Percentiles rank a stretch among this genome's conserved stretches.
These are phyloP conservation scores for Peronospora belbahrii DNA, from an alignment of 352 stramenopile species.

Conservation along the genomic window DNA sequence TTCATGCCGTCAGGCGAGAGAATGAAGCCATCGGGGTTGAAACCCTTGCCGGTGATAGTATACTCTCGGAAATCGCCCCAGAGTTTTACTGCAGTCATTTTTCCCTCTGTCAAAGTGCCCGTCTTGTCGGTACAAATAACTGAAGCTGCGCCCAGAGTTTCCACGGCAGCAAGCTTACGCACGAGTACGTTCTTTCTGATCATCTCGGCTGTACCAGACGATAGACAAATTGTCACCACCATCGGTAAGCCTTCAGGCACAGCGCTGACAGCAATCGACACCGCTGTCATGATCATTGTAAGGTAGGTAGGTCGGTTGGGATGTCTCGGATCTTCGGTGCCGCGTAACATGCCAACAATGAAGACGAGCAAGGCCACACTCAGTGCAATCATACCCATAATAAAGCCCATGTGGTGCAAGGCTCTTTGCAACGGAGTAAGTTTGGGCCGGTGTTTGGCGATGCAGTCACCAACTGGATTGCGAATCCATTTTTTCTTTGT, in stretches of 20 bases:
- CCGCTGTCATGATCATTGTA: constrained; percentile 92
- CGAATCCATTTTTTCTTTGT: constrained; percentile 29
- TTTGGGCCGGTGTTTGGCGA: constrained; percentile 61
- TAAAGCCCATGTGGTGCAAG: constrained; percentile 93
- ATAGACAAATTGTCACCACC: constrained; percentile 78
- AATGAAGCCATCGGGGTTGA: constrained; percentile 50
- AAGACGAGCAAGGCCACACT: constrained; percentile 86
- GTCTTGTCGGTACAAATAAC: constrained; percentile 94
- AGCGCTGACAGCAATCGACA: constrained; percentile 80
- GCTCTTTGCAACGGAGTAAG: constrained; percentile 84
- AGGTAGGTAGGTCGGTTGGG: constrained; percentile 81
- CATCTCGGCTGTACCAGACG: constrained; percentile 64
- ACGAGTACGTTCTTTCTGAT: constrained; percentile 73
- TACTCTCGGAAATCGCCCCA: constrained; percentile 69
- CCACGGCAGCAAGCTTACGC: constrained; percentile 76
- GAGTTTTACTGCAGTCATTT: constrained; percentile 77
- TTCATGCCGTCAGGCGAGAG: constrained; percentile 34
- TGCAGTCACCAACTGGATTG: constrained; percentile 46
- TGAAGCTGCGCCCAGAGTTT: constrained; percentile 85
- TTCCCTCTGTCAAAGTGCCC: constrained; percentile 88
- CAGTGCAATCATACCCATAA: constrained; percentile 83
- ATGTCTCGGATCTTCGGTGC: constrained; percentile 44
- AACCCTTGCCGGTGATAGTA: constrained; percentile 53
- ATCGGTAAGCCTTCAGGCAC: constrained; percentile 73
- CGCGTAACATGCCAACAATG: constrained; percentile 70